A percentile compares a stretch with the other conserved stretches of the same genome.
Evolutionary conservation across 441 rosid genomes (phyloP).

Genomic region (Raphanus hybrid): DNA sequence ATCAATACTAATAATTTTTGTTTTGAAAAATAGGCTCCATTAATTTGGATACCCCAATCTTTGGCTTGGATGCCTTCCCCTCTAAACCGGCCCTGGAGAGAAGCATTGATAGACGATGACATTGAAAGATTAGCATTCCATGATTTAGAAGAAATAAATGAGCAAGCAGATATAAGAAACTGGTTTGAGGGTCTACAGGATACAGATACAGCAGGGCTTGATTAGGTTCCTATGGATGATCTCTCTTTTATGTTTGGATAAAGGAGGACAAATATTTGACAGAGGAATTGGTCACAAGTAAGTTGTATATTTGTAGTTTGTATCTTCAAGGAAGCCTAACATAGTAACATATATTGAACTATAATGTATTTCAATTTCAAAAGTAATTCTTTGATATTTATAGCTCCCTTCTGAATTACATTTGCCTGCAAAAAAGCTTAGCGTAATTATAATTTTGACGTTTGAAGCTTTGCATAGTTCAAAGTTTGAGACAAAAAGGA

Average conservation of each 20-base stretch:
- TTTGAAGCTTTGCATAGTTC: background rate
- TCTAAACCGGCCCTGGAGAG: no score
- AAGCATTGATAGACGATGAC: conserved; percentile 73
- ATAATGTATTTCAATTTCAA: background rate
- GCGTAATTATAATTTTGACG: background rate
- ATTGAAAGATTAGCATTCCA: conserved; percentile 62
- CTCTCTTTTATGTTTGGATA: conserved; percentile 49
- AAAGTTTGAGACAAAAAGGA: background rate
- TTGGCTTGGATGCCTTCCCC: no score
- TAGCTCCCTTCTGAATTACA: background rate
- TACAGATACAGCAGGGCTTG: conserved; percentile 68
- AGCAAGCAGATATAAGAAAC: conserved; percentile 58
- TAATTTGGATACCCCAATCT: no score
- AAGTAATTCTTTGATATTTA: background rate
- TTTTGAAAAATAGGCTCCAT: no score
- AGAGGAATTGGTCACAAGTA: conserved; percentile 22
- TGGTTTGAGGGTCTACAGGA: conserved; percentile 78
- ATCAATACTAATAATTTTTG: no score
- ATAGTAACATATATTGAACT: background rate
- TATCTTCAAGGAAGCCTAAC: conserved; percentile 4
- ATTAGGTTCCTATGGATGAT: conserved; percentile 91
- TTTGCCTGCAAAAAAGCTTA: background rate
- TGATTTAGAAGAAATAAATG: conserved; percentile 52
- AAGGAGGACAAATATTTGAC: background rate
- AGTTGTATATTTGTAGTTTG: conserved; percentile 19